A percentile compares a stretch with the other conserved stretches of the same genome.
Conservation (phyloP, 2,329 filamentous ascomycete species). For the Ophiostoma pallidulum region DNA sequence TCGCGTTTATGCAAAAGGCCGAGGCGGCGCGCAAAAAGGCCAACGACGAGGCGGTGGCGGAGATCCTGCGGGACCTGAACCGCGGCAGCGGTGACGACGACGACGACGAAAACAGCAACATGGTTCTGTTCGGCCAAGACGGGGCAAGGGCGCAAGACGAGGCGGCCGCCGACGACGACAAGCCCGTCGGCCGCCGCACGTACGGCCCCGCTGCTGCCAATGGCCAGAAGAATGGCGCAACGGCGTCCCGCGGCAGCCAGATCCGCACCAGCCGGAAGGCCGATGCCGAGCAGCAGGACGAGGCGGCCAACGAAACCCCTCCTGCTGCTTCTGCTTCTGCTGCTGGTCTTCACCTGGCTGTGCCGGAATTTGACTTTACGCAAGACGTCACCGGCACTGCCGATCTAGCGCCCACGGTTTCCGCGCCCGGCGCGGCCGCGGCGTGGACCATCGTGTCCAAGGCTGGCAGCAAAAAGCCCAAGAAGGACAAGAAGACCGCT, state of each 20-base stretch:
- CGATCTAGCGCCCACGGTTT: background rate
- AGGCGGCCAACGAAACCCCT: background rate
- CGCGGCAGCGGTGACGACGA: conserved; percentile 31
- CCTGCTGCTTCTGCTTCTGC: too few species aligned
- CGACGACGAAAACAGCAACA: background rate
- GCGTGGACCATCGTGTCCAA: conserved; percentile 11
- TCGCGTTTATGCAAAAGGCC: conserved; percentile 93
- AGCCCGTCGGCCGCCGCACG: conserved; percentile 15
- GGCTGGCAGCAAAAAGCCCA: background rate
- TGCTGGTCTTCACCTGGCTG: too few species aligned
- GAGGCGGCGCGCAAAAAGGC: conserved; percentile 67
- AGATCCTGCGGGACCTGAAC: conserved; percentile 63
- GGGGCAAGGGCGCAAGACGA: background rate
- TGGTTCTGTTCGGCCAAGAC: background rate
- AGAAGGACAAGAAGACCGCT: conserved; percentile 1
- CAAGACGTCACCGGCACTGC: background rate
- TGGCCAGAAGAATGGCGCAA: background rate
- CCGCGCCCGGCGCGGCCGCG: conserved; percentile 7
- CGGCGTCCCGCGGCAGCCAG: too few species aligned
- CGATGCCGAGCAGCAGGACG: background rate
- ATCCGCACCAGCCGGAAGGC: background rate
- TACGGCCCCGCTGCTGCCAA: conserved; percentile 9
- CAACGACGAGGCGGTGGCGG: conserved; percentile 67
- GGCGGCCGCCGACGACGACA: conserved; percentile 12
- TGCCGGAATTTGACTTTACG: background rate